Conservation (phyloP, 768 basidiomycete species). For the Lyophyllum shimeji region DNA sequence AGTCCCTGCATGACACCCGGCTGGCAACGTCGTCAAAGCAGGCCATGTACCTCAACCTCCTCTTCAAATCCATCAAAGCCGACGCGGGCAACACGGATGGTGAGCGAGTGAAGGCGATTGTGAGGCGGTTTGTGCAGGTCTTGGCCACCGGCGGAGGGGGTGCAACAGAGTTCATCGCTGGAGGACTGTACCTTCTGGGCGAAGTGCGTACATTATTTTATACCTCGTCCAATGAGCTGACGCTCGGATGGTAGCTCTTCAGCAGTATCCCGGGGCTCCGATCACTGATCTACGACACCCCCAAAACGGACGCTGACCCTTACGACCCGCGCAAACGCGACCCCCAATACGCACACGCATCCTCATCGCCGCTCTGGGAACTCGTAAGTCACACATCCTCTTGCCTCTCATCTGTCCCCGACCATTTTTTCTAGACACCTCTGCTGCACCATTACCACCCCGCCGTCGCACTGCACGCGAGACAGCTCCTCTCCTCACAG, state of each 20-base stretch:
- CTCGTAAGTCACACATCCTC: conserved; percentile 52
- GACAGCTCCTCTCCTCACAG: conserved; percentile 70
- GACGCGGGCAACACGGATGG: conserved; percentile 47
- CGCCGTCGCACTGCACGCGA: conserved; percentile 81
- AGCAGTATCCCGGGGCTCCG: conserved; percentile 42
- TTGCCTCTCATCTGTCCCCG: too few species aligned
- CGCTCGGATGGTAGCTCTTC: conserved; percentile 31
- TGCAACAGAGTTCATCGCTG: conserved; percentile 84
- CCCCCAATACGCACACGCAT: conserved; percentile 82
- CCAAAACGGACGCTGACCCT: conserved; percentile 24
- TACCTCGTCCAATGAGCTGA: background rate
- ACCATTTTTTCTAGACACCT: conserved; percentile 57
- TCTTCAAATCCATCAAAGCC: conserved; percentile 87
- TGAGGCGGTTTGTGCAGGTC: conserved; percentile 82
- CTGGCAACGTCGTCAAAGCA: conserved; percentile 86
- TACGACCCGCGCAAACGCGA: conserved; percentile 94
- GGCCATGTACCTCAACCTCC: conserved; percentile 92
- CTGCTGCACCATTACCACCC: conserved; percentile 90
- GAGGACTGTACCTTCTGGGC: conserved; percentile 82
- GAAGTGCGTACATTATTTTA: conserved; percentile 54
- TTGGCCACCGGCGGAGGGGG: conserved; percentile 69
- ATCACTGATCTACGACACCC: conserved; percentile 32
- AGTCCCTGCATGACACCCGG: conserved; percentile 82
- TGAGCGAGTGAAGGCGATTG: conserved; percentile 74
- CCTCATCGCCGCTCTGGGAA: conserved; percentile 84